Conservation (phyloP, 176 grass and related monocot genomes). For the Elymus sibiricus region DNA sequence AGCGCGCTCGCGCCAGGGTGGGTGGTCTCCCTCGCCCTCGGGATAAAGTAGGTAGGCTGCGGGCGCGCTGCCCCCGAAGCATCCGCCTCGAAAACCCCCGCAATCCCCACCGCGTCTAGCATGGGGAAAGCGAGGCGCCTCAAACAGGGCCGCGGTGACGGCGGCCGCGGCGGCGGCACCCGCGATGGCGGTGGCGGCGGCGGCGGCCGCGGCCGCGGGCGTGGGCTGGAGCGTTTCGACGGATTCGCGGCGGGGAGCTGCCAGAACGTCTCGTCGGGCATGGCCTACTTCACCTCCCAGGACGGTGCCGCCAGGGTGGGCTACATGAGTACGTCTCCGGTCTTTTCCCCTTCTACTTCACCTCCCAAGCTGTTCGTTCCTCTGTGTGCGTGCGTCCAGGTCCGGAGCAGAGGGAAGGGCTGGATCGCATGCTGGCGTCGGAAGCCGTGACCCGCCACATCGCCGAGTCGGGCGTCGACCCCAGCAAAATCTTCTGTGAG, state of each 20-base stretch:
- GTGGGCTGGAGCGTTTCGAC: background rate
- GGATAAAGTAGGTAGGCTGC: no score
- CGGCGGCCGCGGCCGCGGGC: background rate
- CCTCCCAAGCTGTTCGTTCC: no score
- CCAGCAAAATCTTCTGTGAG: background rate
- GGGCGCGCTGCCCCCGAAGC: background rate
- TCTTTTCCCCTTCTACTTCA: background rate
- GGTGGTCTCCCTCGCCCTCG: no score
- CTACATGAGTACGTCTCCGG: background rate
- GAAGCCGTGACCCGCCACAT: background rate
- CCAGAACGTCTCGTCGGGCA: slow-evolving; percentile 7
- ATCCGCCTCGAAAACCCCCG: background rate
- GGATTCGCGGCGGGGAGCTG: background rate
- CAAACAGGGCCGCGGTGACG: background rate
- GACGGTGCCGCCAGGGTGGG: background rate
- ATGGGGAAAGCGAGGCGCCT: background rate
- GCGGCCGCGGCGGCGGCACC: background rate
- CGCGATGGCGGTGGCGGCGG: no score
- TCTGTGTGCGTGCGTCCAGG: background rate
- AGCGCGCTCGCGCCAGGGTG: no score
- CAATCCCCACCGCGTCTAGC: background rate
- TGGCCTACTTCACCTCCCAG: background rate
- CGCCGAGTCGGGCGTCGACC: background rate
- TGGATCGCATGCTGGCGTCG: background rate
- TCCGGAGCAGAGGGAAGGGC: slow-evolving; percentile 1